Evolutionary conservation across 306 rosid genomes (phyloP), one percentile per base, ranked within the genome.

Genomic region (Fragaria ananassa): DNA sequence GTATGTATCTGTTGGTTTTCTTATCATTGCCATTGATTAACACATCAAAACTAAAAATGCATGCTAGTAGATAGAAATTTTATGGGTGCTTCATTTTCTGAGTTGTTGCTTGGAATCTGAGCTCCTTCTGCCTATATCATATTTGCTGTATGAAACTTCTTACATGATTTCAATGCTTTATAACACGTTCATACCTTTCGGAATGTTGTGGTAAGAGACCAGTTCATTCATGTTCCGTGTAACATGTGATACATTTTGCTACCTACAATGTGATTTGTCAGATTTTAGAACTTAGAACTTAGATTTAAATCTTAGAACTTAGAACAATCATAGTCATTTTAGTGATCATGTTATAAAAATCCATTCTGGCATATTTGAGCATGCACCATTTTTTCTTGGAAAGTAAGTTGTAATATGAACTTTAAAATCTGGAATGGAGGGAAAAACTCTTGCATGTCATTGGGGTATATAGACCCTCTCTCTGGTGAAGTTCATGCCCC

Each of bases 1-100:
- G 97, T 95, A 95, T 86, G 98, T 95, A 86, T 95, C 98, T 57
- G 96, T 95, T 79, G 96, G 98, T 75, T 92, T 95, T 82, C 97
- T 95, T 86, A 95, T 95, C 74, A 95, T 95, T 74, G 98, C 98
- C 83, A 95, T 95, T 87, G 90, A 95, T 89, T 95, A 82, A 81
- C 58, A 77, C 86, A 74, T 74, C 54, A 46, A 19, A 18, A 49
- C 51, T 75, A 72, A 82, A 77, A 75, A 75, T 66, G 70, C 68
- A 23, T 77, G 81, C 44, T 64, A 56, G 83, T 81, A 68, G 68
- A 82, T 88, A 91, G 93, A 87, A 88, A 81, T 76, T 86, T 84
- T 81, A 35, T 77, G 67, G 54, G 63, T 74, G 83, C 83, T 83
- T 82, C 82, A 76, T 56, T 18, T 61, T 77, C 81, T 70, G 19